A percentile compares a stretch with the other conserved stretches of the same genome.
These are phyloP conservation scores for Castanea mollissima DNA, from an alignment of 306 rosid genomes.

Conservation along the genomic window DNA sequence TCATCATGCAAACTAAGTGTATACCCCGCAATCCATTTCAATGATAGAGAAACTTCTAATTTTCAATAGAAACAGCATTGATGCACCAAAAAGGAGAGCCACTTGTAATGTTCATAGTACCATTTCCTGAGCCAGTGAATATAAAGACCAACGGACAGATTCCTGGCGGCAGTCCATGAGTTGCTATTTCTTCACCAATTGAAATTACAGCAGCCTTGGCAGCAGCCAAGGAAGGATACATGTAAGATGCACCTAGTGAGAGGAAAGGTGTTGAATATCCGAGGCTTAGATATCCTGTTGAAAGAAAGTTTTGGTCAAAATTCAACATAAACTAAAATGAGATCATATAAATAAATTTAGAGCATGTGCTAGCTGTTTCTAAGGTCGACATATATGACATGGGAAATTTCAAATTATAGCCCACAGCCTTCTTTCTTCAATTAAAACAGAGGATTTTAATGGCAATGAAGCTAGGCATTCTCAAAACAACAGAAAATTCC, in stretches of 20 bases:
- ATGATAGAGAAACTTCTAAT: background rate
- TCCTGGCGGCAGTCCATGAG: constrained; percentile 76
- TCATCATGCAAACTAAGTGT: background rate
- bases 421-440: too few species aligned
- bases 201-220: constrained; percentile 96
- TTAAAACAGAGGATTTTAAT: too few species aligned
- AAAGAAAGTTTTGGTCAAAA: constrained; percentile 15
- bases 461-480: too few species aligned
- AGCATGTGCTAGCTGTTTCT: background rate
- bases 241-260: constrained; percentile 89
- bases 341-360: background rate
- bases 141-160: constrained; percentile 87
- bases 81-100: constrained; percentile 5
- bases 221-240: constrained; percentile 92
- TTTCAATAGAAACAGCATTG: background rate
- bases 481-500: too few species aligned
- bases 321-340: background rate
- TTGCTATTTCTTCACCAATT: constrained; percentile 89
- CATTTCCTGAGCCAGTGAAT: constrained; percentile 88
- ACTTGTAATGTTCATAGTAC: constrained; percentile 1
- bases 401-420: too few species aligned
- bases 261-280: constrained; percentile 97
- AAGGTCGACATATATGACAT: background rate
- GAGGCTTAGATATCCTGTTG: constrained; percentile 77
- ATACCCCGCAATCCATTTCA: constrained; percentile 5